A percentile compares a stretch with the other conserved stretches of the same genome.
Evolutionary conservation across 2,329 filamentous ascomycete species (phyloP).

Genomic region (Talaromyces pinophilus): DNA sequence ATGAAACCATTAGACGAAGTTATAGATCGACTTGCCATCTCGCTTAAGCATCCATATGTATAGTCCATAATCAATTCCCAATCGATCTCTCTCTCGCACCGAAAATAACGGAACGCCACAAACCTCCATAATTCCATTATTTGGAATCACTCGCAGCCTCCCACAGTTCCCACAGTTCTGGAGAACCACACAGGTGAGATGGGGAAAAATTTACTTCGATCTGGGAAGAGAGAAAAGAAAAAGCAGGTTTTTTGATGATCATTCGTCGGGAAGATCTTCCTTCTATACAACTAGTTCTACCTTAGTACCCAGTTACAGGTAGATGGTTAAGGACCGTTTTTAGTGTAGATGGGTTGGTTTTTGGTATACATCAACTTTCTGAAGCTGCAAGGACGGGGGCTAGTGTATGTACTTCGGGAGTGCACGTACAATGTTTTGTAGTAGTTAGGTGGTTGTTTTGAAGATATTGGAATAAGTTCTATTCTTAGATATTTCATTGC

Average conservation of each 20-base stretch:
- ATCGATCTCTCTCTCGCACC: no score
- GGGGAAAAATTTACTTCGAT: background rate
- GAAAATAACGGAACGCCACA: background rate
- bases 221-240: background rate
- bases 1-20: background rate
- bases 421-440: background rate
- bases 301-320: no score
- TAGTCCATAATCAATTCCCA: background rate
- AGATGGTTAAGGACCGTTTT: background rate
- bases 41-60: background rate
- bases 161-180: background rate
- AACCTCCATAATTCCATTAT: background rate
- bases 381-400: background rate
- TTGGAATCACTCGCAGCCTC: background rate
- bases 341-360: background rate
- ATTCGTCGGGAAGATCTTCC: background rate
- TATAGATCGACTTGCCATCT: background rate
- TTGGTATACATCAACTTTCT: background rate
- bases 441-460: background rate
- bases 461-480: background rate
- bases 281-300: background rate
- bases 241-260: background rate
- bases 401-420: background rate
- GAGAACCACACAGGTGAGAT: background rate
- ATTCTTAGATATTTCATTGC: background rate